These are phyloP conservation scores for Aspergillus versicolor DNA, from an alignment of 2,329 filamentous ascomycete species.

Conservation along the genomic window DNA sequence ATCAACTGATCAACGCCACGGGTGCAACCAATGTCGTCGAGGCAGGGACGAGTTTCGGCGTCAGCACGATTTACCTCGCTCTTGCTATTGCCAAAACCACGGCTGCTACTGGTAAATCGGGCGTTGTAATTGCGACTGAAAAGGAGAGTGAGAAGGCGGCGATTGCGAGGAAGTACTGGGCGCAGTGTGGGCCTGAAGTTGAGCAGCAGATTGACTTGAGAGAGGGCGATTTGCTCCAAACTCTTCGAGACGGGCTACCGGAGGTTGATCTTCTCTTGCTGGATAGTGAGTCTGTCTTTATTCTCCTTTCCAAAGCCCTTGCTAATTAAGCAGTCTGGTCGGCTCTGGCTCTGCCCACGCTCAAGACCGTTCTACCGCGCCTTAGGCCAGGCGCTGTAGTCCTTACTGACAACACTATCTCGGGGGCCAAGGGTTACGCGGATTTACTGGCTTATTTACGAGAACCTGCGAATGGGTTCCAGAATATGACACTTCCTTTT, in stretches of 20 bases:
- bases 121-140: conserved; percentile 60
- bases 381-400: conserved; percentile 38
- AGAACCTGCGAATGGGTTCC: conserved; percentile 51
- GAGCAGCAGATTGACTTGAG: conserved; percentile 55
- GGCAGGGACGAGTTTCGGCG: conserved; percentile 61
- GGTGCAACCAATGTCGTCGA: conserved; percentile 57
- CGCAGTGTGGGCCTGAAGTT: conserved; percentile 49
- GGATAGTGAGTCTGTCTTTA: conserved; percentile 53
- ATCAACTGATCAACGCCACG: conserved; percentile 52
- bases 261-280: conserved; percentile 60
- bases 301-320: conserved; percentile 30
- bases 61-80: conserved; percentile 63
- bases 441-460: conserved; percentile 51
- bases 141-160: conserved; percentile 56
- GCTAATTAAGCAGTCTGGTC: conserved; percentile 37
- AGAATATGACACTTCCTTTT: conserved; percentile 50
- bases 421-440: conserved; percentile 31
- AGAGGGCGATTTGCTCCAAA: conserved; percentile 59
- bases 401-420: conserved; percentile 39
- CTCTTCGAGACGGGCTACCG: conserved; percentile 49
- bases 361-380: conserved; percentile 36
- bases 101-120: conserved; percentile 28
- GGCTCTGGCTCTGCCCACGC: conserved; percentile 36
- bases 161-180: conserved; percentile 55
- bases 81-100: conserved; percentile 56